These are phyloP conservation scores for Chaetoceros tenuissimus DNA, from an alignment of 108 stramenopile genomes.

Conservation along the genomic window DNA sequence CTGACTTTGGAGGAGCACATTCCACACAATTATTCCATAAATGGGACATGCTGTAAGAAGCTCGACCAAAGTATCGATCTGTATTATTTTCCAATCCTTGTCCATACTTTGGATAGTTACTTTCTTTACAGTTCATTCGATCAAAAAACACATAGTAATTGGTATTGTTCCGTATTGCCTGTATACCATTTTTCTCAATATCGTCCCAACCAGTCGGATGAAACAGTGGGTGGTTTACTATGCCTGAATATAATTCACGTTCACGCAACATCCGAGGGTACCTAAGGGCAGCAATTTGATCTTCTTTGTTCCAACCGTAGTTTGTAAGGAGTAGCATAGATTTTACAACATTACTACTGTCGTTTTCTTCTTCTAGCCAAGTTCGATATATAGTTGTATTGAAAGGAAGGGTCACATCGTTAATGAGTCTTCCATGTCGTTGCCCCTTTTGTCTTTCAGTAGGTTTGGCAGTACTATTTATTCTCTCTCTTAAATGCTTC, in stretches of 20 bases:
- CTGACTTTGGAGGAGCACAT: too few species aligned
- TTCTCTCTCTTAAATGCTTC: too few species aligned
- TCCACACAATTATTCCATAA: too few species aligned
- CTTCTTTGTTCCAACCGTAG: conserved; percentile 26
- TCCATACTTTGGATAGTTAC: conserved; percentile 27
- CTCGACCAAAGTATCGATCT: conserved; percentile 5
- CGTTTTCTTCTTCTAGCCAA: too few species aligned
- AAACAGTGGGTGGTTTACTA: conserved; percentile 37
- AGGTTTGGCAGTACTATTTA: too few species aligned
- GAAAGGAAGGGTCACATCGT: too few species aligned
- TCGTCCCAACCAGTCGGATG: conserved; percentile 30
- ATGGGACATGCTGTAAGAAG: too few species aligned
- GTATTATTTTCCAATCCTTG: not conserved
- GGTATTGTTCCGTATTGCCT: not conserved
- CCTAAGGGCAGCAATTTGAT: conserved; percentile 7
- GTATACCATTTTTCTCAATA: not conserved
- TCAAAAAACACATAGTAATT: conserved; percentile 29
- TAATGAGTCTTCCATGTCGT: too few species aligned
- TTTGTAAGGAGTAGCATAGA: conserved; percentile 20
- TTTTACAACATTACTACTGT: too few species aligned
- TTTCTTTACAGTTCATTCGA: conserved; percentile 17
- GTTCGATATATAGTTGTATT: too few species aligned
- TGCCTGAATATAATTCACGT: conserved; percentile 10
- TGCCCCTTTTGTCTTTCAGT: too few species aligned
- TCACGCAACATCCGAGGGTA: conserved; percentile 1